Base-by-base conservation (phyloP, 345 rosid genomes). In the Cardiospermum halicacabum region DNA sequence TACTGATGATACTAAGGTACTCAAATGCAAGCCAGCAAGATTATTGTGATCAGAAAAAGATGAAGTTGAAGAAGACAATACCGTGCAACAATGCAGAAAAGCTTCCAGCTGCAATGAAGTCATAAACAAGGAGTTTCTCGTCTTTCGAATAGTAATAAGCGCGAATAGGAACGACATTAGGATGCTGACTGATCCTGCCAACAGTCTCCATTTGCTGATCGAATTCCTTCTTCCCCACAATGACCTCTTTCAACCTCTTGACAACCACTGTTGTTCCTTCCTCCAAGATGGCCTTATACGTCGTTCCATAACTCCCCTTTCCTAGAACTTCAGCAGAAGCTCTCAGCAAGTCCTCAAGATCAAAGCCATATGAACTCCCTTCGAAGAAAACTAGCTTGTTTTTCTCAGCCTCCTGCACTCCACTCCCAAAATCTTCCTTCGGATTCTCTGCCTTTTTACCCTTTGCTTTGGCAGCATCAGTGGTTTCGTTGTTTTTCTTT, bases 301-400 rank as follows among this genome's bases (percentile, higher is more conserved):
- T 87, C 24, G 96, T 94, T 16, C 99, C 99, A 56, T 81, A 85
- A 73, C 84, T 91, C 48, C 99, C 99, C 82, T 94, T 91, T 19
- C 99, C 99, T 5, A 94, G 74, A 61, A 94, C 97, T 79, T 90
- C 96, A 50, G 99, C 97, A 0, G 99, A 94, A 67, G 99, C 99
- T 79, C 95, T 84, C 37, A 94, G 74, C 67, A 94, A 70, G 73
- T 94, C 97, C 71, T 91, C 97, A 3, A 94, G 91, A 72, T 94
- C 97, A 39, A 90, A 94, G 53, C 74, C 87, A 68, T 80, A 80
- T 0, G 91, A 83, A 67, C 85, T 81, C 11, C 96, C 99, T 75
- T 83, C 92, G 58, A 88, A 90, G 85, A 91, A 94, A 39, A 91
- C 92, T 81, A 94, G 69, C 86, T 87, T 87, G 88, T 94, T 91